Conservation (phyloP, 768 basidiomycete genomes). For the Ramaria sp. region DNA sequence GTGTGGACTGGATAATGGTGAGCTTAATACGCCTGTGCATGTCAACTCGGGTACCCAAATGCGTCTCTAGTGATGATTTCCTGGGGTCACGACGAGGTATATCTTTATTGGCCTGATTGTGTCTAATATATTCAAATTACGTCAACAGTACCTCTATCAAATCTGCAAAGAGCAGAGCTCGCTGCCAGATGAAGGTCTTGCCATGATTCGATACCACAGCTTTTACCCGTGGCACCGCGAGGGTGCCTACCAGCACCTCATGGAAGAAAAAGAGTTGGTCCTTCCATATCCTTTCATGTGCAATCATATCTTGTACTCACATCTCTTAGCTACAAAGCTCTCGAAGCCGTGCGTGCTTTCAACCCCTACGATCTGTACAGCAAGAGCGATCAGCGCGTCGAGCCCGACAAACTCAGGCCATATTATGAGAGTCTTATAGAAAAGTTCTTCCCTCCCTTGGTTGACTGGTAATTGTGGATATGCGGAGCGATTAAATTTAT, state of each 20-base stretch:
- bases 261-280: slow-evolving; percentile 42
- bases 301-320: not conserved
- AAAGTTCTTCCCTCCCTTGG: slow-evolving; percentile 73
- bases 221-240: slow-evolving; percentile 97
- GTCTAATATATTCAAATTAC: not conserved
- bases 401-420: slow-evolving; percentile 53
- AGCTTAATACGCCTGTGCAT: not conserved
- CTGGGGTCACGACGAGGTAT: slow-evolving; percentile 87
- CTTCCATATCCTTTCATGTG: not conserved
- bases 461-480: slow-evolving; percentile 56
- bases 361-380: slow-evolving; percentile 94
- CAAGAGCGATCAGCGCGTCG: slow-evolving; percentile 66
- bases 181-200: slow-evolving; percentile 71
- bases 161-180: slow-evolving; percentile 75
- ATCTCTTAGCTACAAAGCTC: slow-evolving; percentile 36
- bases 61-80: slow-evolving; percentile 54
- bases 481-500: too few species aligned
- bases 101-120: slow-evolving; percentile 12
- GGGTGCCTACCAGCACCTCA: slow-evolving; percentile 71
- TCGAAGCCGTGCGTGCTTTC: slow-evolving; percentile 74
- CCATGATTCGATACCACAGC: slow-evolving; percentile 91
- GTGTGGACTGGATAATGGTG: slow-evolving; percentile 67
- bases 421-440: slow-evolving; percentile 78
- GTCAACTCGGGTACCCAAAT: not conserved
- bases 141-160: slow-evolving; percentile 66